Evolutionary conservation across 2,329 filamentous ascomycete genomes (phyloP).

Genomic region (Hirsutella thompsonii): DNA sequence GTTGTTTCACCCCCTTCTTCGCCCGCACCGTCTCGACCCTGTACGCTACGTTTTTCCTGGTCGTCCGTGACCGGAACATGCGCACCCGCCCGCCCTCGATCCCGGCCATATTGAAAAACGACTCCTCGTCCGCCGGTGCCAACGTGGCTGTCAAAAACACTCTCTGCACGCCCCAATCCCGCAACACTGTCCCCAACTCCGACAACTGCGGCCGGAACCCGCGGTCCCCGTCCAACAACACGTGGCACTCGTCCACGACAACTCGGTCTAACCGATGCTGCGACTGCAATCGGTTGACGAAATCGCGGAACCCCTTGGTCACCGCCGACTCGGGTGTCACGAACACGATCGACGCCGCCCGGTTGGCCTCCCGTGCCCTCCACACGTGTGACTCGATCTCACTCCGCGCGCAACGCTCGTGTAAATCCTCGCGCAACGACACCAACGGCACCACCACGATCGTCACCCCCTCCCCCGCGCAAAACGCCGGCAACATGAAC

Average conservation of each 20-base stretch:
- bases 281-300: slow-evolving; percentile 1
- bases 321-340: slow-evolving; percentile 1
- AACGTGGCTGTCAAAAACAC: slow-evolving; percentile 6
- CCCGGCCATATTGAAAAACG: not conserved
- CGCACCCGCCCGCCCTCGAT: not conserved
- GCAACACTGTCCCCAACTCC: not conserved
- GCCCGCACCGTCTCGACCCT: not conserved
- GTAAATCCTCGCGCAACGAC: slow-evolving; percentile 2
- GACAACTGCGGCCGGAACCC: slow-evolving; percentile 1
- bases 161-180: slow-evolving; percentile 1
- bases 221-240: slow-evolving; percentile 1
- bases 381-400: slow-evolving; percentile 1
- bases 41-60: slow-evolving; percentile 1
- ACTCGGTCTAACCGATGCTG: slow-evolving; percentile 1
- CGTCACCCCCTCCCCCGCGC: not conserved
- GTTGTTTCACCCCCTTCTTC: not conserved
- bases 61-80: not conserved
- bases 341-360: slow-evolving; percentile 1
- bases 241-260: slow-evolving; percentile 4
- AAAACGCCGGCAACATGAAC: slow-evolving; percentile 8
- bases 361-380: not conserved
- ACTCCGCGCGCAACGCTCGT: not conserved
- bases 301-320: slow-evolving; percentile 3
- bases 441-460: slow-evolving; percentile 6
- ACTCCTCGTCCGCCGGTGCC: not conserved